These are phyloP conservation scores for Venturia pyrina DNA, from an alignment of 2,329 filamentous ascomycete genomes.

Conservation along the genomic window DNA sequence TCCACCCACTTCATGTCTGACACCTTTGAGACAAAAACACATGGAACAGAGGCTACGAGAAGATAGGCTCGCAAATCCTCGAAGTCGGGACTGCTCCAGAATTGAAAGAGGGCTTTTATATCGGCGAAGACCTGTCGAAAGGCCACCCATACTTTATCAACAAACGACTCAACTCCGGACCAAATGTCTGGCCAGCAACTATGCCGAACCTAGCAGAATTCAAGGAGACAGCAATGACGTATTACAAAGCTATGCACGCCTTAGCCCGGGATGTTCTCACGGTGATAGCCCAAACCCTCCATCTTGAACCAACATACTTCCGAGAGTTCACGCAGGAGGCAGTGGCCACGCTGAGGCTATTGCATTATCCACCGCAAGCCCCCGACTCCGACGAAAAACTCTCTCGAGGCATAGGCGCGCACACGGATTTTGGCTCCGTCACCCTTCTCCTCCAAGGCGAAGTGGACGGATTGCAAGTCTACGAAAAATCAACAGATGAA, in stretches of 20 bases:
- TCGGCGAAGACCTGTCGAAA: constrained; percentile 31
- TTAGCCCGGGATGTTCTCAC: constrained; percentile 33
- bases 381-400: constrained; percentile 27
- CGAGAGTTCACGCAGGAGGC: constrained; percentile 25
- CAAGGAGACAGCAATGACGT: constrained; percentile 28
- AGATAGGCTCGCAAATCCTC: constrained; percentile 32
- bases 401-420: constrained; percentile 32
- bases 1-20: too few species aligned
- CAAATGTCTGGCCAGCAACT: constrained; percentile 31
- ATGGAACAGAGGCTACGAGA: constrained; percentile 35
- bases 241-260: constrained; percentile 29
- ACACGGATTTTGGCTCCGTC: constrained; percentile 34
- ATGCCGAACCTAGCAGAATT: constrained; percentile 24
- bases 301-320: constrained; percentile 29
- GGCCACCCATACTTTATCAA: constrained; percentile 29
- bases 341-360: constrained; percentile 31
- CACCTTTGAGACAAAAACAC: constrained; percentile 22
- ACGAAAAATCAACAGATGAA: not conserved
- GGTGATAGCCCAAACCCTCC: constrained; percentile 31
- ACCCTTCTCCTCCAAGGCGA: constrained; percentile 20
- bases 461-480: not conserved
- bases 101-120: constrained; percentile 35
- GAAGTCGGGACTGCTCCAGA: constrained; percentile 33
- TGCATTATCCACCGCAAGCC: constrained; percentile 34
- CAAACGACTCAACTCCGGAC: constrained; percentile 30